These are phyloP conservation scores for Naganishia sp. DNA, from an alignment of 1,284 basidiomycete species.

Conservation along the genomic window DNA sequence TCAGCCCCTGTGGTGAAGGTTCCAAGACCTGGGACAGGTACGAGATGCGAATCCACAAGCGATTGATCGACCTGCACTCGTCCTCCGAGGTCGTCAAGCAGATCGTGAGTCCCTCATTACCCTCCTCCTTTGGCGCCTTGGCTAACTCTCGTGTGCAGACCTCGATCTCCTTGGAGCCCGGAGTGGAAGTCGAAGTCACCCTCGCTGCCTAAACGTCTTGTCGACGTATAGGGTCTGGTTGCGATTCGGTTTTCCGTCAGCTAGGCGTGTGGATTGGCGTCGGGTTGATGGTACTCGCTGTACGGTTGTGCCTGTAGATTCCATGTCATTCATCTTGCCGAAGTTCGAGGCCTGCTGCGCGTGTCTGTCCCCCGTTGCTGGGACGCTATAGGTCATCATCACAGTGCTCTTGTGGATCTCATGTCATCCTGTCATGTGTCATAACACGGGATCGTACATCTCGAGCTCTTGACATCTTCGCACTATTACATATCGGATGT, in stretches of 20 bases:
- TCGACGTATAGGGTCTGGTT: not conserved
- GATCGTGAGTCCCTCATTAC: conserved; percentile 67
- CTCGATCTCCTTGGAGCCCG: conserved; percentile 96
- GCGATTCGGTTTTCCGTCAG: not conserved
- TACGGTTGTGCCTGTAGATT: not conserved
- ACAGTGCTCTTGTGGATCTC: no score
- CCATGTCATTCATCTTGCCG: not conserved
- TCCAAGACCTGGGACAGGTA: conserved; percentile 99
- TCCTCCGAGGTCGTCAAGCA: conserved; percentile 99
- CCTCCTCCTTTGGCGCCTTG: not conserved
- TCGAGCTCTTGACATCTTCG: no score
- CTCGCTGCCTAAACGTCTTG: conserved; percentile 63
- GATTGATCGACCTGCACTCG: conserved; percentile 97
- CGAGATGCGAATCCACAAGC: conserved; percentile 99
- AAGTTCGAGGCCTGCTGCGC: not conserved
- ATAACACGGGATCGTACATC: no score
- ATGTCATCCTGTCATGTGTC: no score
- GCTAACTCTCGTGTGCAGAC: conserved; percentile 61
- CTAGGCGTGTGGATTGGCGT: conserved; percentile 5
- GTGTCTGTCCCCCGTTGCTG: not conserved
- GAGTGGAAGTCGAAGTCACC: conserved; percentile 99
- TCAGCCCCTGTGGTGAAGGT: conserved; percentile 98
- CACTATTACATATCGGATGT: no score
- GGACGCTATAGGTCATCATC: no score
- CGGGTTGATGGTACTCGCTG: not conserved